Base-by-base conservation (phyloP, 176 grass and related monocot genomes). In the Oryza australiensis region DNA sequence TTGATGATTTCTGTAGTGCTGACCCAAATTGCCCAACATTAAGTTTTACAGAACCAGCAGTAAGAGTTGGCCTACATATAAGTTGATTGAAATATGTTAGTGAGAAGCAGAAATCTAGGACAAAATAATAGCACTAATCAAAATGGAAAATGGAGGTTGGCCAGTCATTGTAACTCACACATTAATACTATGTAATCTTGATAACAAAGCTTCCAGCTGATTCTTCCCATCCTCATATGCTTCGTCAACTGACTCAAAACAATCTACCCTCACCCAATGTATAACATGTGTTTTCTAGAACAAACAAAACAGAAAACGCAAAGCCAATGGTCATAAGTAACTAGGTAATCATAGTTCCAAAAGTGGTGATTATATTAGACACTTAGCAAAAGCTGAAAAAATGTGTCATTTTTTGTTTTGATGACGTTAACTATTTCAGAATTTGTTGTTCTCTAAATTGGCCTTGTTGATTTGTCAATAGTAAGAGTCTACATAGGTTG, bases 271-370 rank as follows among this genome's bases (percentile, higher is more conserved):
- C 62, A 95, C 92, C 95, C 95, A 95, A 74, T 95, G 95, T 77
- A 98, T 89, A 73, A 91, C 86, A 91, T 91, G 87, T 80, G 88
- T 86, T 93, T 94, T 98, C 92, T 98, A 67, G 27, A 32, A n/a
- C 55, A 28, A 80, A 76, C 10, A 81, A 78, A 70, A 68, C 24
- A 73, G 40, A 80, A 14, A 32, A 81, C 2, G 69, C 14, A 9
- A 75, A 37, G 22, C 3, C n/a, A 68, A 68, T 62, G 7, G 0
- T 27, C 12, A n/a, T 9, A 74, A 73, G 22, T 10, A 28, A 79
- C 20, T 51, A n/a, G 18, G 69, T 24, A 24, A 14, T 37, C 15
- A 26, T 16, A 68, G 23, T 23, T 75, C 27, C 10, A 2, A n/a
- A 14, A 29, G 3, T 13, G 29, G 18, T 12, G 16, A 33, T 76